These are phyloP conservation scores for Dactylis glomerata DNA, from an alignment of 176 grass and related monocot species.

Conservation along the genomic window DNA sequence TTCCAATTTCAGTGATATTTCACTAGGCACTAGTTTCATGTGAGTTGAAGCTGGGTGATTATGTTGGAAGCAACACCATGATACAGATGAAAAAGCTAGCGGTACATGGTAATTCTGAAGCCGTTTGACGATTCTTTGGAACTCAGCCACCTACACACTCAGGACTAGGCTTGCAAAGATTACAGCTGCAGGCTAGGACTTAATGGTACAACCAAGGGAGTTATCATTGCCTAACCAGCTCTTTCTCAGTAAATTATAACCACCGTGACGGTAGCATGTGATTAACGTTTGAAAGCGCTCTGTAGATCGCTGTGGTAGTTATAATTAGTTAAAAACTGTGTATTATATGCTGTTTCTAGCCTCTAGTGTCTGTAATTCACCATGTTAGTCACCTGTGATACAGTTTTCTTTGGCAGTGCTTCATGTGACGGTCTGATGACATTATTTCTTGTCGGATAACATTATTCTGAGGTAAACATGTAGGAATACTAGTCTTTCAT, in stretches of 20 bases:
- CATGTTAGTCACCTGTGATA: too few species aligned
- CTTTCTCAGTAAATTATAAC: not conserved
- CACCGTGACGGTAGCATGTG: not conserved
- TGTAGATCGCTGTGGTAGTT: not conserved
- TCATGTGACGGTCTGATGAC: too few species aligned
- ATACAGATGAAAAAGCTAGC: not conserved
- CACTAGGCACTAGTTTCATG: conserved; percentile 77
- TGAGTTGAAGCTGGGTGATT: conserved; percentile 3
- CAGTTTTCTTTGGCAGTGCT: too few species aligned
- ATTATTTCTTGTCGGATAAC: too few species aligned
- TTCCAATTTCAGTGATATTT: conserved; percentile 80
- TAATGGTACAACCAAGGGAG: not conserved
- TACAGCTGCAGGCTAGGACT: not conserved
- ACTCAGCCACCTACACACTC: not conserved
- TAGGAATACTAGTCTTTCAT: too few species aligned
- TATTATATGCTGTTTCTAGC: too few species aligned
- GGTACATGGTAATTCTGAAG: not conserved
- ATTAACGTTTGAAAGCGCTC: not conserved
- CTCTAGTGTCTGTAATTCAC: too few species aligned
- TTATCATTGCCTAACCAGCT: not conserved
- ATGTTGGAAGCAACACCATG: not conserved
- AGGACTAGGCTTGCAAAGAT: not conserved
- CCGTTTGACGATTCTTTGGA: not conserved
- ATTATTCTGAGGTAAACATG: too few species aligned
- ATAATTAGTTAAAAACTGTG: not conserved